phyloP scores from a whole-genome alignment of 768 basidiomycete genomes.

The Boletus sp. region DNA sequence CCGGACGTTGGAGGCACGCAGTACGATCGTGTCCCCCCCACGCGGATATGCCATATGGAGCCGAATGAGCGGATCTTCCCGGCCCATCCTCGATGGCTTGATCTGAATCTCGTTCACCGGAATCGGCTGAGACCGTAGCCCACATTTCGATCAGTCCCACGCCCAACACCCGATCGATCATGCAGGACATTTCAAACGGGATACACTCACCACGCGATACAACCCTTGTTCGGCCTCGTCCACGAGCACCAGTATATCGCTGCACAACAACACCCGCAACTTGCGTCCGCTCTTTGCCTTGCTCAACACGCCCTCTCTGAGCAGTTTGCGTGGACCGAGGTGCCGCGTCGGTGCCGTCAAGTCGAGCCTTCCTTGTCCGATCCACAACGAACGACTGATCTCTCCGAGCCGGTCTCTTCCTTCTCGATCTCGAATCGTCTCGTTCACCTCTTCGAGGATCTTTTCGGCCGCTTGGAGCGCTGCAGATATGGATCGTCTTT shows the following conservation, averaged over 20 bases:
- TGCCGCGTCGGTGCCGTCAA: slow-evolving; percentile 86
- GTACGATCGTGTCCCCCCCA: slow-evolving; percentile 66
- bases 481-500: slow-evolving; percentile 51
- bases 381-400: slow-evolving; percentile 81
- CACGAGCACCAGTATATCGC: slow-evolving; percentile 84
- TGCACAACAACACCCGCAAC: slow-evolving; percentile 79
- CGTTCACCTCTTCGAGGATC: slow-evolving; percentile 82
- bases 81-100: slow-evolving; percentile 45
- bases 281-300: slow-evolving; percentile 86
- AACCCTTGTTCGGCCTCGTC: slow-evolving; percentile 67
- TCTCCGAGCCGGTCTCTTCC: slow-evolving; percentile 68
- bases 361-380: slow-evolving; percentile 85
- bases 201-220: slow-evolving; percentile 73
- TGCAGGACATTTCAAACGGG: not conserved
- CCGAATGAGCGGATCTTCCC: slow-evolving; percentile 70
- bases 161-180: not conserved
- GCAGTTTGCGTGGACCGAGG: slow-evolving; percentile 74
- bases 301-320: slow-evolving; percentile 73
- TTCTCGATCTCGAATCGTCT: slow-evolving; percentile 83
- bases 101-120: slow-evolving; percentile 66
- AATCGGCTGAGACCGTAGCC: slow-evolving; percentile 52
- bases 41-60: slow-evolving; percentile 66
- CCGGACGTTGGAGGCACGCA: slow-evolving; percentile 55
- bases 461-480: slow-evolving; percentile 66
- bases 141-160: not conserved